Conservation (phyloP, 148 eudicot species). For the Persicaria tinctoria region DNA sequence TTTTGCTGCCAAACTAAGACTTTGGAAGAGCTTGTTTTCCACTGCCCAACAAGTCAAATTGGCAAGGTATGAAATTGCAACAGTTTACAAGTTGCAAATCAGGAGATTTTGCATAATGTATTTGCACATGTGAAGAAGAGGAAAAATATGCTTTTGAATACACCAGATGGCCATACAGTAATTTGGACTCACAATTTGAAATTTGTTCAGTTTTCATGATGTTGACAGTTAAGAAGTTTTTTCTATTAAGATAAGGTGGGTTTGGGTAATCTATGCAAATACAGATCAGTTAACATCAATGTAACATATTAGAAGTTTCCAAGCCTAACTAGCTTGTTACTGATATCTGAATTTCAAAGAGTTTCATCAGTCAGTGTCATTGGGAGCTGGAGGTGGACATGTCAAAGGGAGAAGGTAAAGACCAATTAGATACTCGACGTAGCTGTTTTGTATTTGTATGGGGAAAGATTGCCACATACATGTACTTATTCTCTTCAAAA, state of each 20-base stretch:
- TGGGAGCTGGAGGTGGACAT: background rate
- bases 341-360: background rate
- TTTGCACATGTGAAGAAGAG: slow-evolving; percentile 1
- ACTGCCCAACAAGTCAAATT: slow-evolving; percentile 1
- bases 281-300: background rate
- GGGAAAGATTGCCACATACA: background rate
- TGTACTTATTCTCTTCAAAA: background rate
- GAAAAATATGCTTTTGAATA: background rate
- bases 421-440: background rate
- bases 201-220: background rate
- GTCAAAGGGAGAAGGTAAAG: background rate
- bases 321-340: background rate
- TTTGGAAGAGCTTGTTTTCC: background rate
- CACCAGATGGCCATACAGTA: background rate
- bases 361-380: background rate
- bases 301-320: background rate
- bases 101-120: background rate
- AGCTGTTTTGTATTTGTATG: background rate
- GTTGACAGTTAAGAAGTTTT: background rate
- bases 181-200: background rate
- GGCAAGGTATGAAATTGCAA: background rate
- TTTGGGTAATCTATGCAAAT: background rate
- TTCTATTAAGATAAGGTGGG: background rate
- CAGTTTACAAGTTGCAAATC: background rate
- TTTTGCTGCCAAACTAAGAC: slow-evolving; percentile 4